Evolutionary conservation across 2,329 filamentous ascomycete species (phyloP), one percentile per base, ranked within the genome.

Genomic region (Claviceps sp.): DNA sequence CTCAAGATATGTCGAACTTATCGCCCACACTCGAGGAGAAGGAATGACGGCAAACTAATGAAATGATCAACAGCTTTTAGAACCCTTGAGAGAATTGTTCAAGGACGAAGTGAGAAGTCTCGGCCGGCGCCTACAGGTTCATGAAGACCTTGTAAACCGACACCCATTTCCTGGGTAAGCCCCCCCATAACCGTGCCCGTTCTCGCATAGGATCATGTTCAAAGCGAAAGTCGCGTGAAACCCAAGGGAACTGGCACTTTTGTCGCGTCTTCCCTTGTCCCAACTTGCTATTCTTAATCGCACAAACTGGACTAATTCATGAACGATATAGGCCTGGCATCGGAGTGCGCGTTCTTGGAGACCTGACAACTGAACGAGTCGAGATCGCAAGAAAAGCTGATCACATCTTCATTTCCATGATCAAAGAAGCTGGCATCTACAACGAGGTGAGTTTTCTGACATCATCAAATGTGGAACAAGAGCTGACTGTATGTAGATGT

Each of bases 301-400:
- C 7, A 18, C 26, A 34, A 11, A 16, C 47, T 4, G 30, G 6
- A 14, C 45, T 52, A 26, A 54, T 53, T 40, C 49, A 22, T 54
- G 85, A 42, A 84, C 73, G 0, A 24, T 11, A n/a, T 20, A 48
- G 47, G 9, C 48, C 48, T 20, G 77, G 70, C 50, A 81, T 94
- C 55, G 88, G 79, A 14, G 86, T 93, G 58, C 78, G 87, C 50
- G 84, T 95, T 55, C 72, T 95, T 1, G 90, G 90, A 38, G 89
- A 94, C 59, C 83, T 95, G 14, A 95, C 87, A 1, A 76, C 75
- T 2, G 85, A 90, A 63, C 79, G 85, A 43, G 84, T 95, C 16
- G 79, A 81, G 52, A 93, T 95, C 56, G 87, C 81, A 2, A 72
- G 86, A n/a, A 73, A 85, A 63, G 86, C 86, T 1, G 87, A 90